Base-by-base conservation (phyloP, 495 filamentous ascomycete species). In the Mytilinidion resinicola region DNA sequence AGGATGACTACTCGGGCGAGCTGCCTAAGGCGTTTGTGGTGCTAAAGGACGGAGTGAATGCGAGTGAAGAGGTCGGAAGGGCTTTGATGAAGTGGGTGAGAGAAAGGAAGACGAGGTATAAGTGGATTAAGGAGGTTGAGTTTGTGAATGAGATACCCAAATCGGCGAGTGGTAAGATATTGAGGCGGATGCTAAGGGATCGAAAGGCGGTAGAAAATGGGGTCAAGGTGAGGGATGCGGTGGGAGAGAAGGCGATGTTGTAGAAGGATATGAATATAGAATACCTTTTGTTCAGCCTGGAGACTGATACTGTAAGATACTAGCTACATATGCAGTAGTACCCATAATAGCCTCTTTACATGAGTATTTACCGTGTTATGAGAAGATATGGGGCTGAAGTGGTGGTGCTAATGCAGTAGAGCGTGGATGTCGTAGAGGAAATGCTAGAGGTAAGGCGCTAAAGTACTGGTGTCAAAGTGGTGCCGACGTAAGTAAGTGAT, bases 41-140 rank as follows among this genome's bases (percentile, higher is more conserved):
- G 36, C 68, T 76, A 21, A 85, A 84, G 66, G 6, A 36, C 9
- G 72, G 43, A 38, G 64, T 64, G 44, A 55, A 59, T 20, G 64
- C 57, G 15, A 59, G 67, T 17, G 56, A 70, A 9, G 69, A 70
- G 12, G 57, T 74, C 6, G 74, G 76, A 0, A 62, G 66, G 30
- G 71, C 78, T 43, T 58, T 84, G 34, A 70, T 82, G 2, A 69
- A 60, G 56, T 81, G 81, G 68, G 83, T 87, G 30, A 78, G 77
- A 70, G 74, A 79, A 63, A 80, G 78, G 53, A 86, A 84, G 69
- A 77, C 80, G 9, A 76, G 79, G 67, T 76, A 84, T 55, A 89
- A 87, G 72, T 85, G 82, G 80, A 67, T 88, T n/a, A 75, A 76
- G 56, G 84, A 79, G 67, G 68, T 88, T 12, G 82, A 86, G 66